Evolutionary conservation across 495 filamentous ascomycete species (phyloP).

Genomic region (Penicillium nucicola): DNA sequence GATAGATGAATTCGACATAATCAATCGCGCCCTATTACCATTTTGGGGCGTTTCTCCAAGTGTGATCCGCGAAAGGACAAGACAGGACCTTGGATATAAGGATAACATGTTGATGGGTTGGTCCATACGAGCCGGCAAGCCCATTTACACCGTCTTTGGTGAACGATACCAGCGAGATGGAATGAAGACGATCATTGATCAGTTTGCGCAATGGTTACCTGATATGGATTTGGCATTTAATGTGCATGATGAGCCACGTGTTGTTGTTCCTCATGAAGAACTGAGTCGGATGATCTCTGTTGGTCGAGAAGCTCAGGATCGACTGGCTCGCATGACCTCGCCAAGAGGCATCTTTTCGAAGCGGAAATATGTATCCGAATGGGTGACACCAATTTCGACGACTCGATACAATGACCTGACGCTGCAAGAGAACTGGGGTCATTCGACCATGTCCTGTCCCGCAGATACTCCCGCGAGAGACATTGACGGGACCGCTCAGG

Average conservation of each 20-base stretch:
- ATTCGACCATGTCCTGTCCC: background rate
- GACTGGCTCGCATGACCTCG: background rate
- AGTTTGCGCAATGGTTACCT: constrained; percentile 40
- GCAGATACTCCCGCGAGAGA: background rate
- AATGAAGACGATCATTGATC: background rate
- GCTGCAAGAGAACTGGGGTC: background rate
- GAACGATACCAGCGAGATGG: background rate
- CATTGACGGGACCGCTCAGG: background rate
- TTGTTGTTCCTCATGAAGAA: constrained; percentile 56
- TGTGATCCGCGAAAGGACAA: background rate
- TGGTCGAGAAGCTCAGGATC: background rate
- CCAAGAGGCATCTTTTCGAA: background rate
- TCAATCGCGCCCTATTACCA: constrained; percentile 55
- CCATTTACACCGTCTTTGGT: background rate
- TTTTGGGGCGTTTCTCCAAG: constrained; percentile 39
- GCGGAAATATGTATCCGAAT: background rate
- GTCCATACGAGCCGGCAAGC: background rate
- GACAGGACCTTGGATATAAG: background rate
- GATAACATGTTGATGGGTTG: background rate
- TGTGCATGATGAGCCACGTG: constrained; percentile 68
- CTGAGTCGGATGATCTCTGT: background rate
- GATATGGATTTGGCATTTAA: constrained; percentile 81
- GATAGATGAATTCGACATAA: constrained; percentile 54
- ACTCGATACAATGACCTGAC: background rate
- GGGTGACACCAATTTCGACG: background rate